These are phyloP conservation scores for Pelagophyceae sp. DNA, from an alignment of 352 stramenopile species.

Conservation along the genomic window DNA sequence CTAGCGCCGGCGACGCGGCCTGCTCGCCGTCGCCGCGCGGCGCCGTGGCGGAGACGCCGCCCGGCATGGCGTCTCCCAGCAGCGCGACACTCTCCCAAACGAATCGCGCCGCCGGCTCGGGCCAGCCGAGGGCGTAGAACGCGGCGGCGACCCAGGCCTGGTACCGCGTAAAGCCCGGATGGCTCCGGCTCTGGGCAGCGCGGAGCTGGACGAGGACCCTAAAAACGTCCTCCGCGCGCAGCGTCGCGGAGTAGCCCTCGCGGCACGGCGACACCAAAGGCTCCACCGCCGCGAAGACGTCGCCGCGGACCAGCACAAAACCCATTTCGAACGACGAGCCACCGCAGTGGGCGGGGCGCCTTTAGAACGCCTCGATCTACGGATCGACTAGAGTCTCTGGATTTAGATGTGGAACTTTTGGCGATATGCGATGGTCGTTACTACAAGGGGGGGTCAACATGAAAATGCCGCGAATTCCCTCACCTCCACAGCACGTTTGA, in stretches of 20 bases:
- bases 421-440: too few species aligned
- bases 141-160: neutral
- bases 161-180: neutral
- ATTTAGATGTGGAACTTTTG: too few species aligned
- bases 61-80: neutral
- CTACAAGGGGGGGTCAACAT: too few species aligned
- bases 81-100: neutral
- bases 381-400: too few species aligned
- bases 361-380: too few species aligned
- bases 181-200: neutral
- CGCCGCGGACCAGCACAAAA: neutral
- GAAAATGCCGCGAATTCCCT: too few species aligned
- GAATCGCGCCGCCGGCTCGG: neutral
- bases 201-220: neutral
- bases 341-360: too few species aligned
- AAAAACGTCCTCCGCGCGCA: neutral
- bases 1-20: neutral
- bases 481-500: too few species aligned
- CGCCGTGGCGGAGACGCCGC: too few species aligned
- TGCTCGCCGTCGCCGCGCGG: neutral
- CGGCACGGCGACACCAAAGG: neutral
- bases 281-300: neutral
- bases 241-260: neutral
- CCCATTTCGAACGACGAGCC: too few species aligned
- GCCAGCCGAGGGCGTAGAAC: neutral